Evolutionary conservation across 495 filamentous ascomycete genomes (phyloP), one percentile per base, ranked within the genome.

Genomic region (Penicillium crystallinum): DNA sequence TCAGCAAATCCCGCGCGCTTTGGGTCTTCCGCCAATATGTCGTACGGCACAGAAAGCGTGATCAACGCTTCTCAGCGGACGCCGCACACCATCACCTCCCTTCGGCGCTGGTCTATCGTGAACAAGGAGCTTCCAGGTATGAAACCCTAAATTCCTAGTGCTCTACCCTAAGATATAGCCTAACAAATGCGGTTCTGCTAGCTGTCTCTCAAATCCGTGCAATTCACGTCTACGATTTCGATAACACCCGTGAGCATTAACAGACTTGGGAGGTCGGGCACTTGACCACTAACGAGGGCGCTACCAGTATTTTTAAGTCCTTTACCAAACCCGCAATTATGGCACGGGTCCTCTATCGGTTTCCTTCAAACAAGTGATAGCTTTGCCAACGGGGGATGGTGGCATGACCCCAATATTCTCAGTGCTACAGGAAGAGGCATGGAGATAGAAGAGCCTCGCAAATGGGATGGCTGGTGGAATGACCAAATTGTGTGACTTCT

Each of bases 401-500:
- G 93, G 93, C 93, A 99, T 68, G 90, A 97, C 62, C 74, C 84
- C 19, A 81, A 82, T 34, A 87, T 99, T 49, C 83, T 99, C 15
- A 81, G 85, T 19, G 85, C 91, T 4, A 96, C 90, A 3, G 93
- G 93, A 18, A 82, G 89, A 53, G 93, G 95, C 3, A 62, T 86
- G 5, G 90, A 90, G 36, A 78, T 81, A 27, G 93, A 97, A 68
- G 92, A 97, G 65, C 73, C 78, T 37, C 82, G 81, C 14, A 89
- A 79, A 3, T 99, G 95, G 95, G 68, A 86, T 43, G 91, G 91
- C 12, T 99, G 90, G 90, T 99, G 95, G 95, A 97, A 97, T 59
- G 91, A 99, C 61, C 80, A 86, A 58, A 88, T 99, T 60, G 81
- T 82, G 62, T 54, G 74, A 39, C 42, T 52, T 42, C 48, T 14